Evolutionary conservation across 2,329 filamentous ascomycete species (phyloP), one percentile per base, ranked within the genome.

Genomic region (Fusarium tjaetaba): DNA sequence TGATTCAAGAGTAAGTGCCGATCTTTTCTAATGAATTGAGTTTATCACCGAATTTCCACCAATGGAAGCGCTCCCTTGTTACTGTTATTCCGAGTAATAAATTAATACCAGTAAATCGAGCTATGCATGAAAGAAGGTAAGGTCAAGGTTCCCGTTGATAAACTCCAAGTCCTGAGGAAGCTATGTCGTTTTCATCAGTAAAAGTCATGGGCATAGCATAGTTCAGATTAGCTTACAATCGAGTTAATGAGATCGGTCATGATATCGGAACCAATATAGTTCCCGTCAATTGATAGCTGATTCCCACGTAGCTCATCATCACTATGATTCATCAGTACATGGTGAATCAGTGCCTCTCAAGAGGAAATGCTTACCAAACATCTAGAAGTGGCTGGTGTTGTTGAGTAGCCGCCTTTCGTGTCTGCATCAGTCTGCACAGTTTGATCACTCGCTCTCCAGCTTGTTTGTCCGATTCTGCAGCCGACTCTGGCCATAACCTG

Each of bases 31-130:
- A 9, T 20, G 30, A 32, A 24, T 38, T 24, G 9, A 39, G 3
- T 22, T 20, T 18, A 2, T 30, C 2, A 13, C 22, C 4, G 15
- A 68, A 41, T n/a, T 62, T 61, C 66, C 63, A 69, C 66, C 66
- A 69, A 69, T 66, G 7, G 8, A n/a, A 55, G 4, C 5, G 18
- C 38, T 20, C 6, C 32, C 4, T 2, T 18, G n/a, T n/a, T n/a
- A n/a, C n/a, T n/a, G 1, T 3, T 7, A 9, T 20, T 14, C 16
- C 9, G 4, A 5, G 11, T 38, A 20, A 6, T 11, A 38, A 38
- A 1, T 18, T 1, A 38, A 11, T 38, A n/a, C n/a, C n/a, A n/a
- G n/a, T n/a, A 4, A 6, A 10, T 16, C 18, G 16, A 42, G 9
- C 10, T 45, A 56, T 30, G 38, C 26, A 24, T 43, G 36, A 2